These are phyloP conservation scores for Grifola frondosa DNA, from an alignment of 1,284 basidiomycete genomes.

Conservation along the genomic window DNA sequence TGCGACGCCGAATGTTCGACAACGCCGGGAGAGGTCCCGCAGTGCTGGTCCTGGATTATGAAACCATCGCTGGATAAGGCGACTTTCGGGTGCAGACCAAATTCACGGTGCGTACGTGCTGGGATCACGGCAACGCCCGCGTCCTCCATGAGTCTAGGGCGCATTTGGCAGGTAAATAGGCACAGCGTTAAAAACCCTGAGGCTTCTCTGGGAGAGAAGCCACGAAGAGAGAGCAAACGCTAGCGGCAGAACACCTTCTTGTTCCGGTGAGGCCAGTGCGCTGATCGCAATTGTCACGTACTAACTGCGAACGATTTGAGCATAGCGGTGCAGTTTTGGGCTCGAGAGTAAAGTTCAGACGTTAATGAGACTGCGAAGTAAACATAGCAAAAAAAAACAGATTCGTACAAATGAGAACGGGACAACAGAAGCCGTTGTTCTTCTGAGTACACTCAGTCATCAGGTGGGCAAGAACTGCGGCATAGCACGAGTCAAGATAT, in stretches of 20 bases:
- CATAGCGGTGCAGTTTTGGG: no score
- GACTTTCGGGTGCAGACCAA: conserved; percentile 10
- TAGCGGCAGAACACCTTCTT: no score
- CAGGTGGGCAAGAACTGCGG: not conserved
- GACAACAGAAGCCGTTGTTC: not conserved
- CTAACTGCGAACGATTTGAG: no score
- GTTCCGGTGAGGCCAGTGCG: no score
- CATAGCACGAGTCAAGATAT: not conserved
- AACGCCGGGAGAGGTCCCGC: conserved; percentile 7
- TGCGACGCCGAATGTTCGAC: conserved; percentile 8
- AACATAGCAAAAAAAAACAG: no score
- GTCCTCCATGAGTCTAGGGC: conserved; percentile 15
- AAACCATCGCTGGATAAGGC: conserved; percentile 11
- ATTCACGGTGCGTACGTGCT: conserved; percentile 8
- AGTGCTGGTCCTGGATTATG: conserved; percentile 5
- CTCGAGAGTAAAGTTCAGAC: no score
- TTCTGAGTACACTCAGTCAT: not conserved
- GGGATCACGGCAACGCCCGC: conserved; percentile 14
- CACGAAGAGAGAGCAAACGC: conserved; percentile 6
- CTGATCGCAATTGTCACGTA: no score
- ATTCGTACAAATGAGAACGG: not conserved
- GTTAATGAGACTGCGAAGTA: no score
- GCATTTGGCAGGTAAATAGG: conserved; percentile 24
- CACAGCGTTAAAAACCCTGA: conserved; percentile 12
- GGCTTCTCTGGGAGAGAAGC: conserved; percentile 17